Evolutionary conservation across 805 yeast species (phyloP).

Genomic region (Saccharomycopsis javanensis): DNA sequence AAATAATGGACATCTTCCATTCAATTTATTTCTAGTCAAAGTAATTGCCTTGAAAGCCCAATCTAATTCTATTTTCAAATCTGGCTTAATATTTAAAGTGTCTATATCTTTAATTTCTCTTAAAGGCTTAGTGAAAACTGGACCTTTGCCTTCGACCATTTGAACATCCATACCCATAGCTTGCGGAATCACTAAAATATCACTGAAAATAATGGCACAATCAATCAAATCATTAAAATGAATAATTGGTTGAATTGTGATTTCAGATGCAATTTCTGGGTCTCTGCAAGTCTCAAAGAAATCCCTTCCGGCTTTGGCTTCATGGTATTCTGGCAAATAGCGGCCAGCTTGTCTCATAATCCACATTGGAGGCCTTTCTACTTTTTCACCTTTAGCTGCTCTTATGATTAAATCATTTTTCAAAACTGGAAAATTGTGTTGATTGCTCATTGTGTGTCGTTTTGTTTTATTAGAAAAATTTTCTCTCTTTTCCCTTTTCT

Average conservation of each 20-base stretch:
- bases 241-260: slow-evolving; percentile 91
- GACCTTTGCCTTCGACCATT: slow-evolving; percentile 93
- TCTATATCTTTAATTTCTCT: slow-evolving; percentile 61
- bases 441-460: not conserved
- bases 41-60: slow-evolving; percentile 97
- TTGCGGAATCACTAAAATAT: slow-evolving; percentile 92
- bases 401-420: slow-evolving; percentile 85
- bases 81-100: slow-evolving; percentile 51
- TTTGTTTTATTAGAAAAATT: too few relatives aligned
- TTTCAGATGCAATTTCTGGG: slow-evolving; percentile 86
- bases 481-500: too few relatives aligned
- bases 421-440: slow-evolving; percentile 52
- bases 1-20: slow-evolving; percentile 86
- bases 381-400: slow-evolving; percentile 83
- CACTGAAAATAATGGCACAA: slow-evolving; percentile 95
- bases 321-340: slow-evolving; percentile 82
- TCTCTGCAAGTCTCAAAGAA: slow-evolving; percentile 94
- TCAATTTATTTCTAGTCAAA: slow-evolving; percentile 71
- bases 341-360: slow-evolving; percentile 98
- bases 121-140: slow-evolving; percentile 82
- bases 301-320: slow-evolving; percentile 75
- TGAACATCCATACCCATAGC: slow-evolving; percentile 95
- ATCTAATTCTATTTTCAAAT: slow-evolving; percentile 65
- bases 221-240: slow-evolving; percentile 85
- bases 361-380: slow-evolving; percentile 97